phyloP scores from a whole-genome alignment of 1,284 basidiomycete genomes.

The Schizophyllum commune region DNA sequence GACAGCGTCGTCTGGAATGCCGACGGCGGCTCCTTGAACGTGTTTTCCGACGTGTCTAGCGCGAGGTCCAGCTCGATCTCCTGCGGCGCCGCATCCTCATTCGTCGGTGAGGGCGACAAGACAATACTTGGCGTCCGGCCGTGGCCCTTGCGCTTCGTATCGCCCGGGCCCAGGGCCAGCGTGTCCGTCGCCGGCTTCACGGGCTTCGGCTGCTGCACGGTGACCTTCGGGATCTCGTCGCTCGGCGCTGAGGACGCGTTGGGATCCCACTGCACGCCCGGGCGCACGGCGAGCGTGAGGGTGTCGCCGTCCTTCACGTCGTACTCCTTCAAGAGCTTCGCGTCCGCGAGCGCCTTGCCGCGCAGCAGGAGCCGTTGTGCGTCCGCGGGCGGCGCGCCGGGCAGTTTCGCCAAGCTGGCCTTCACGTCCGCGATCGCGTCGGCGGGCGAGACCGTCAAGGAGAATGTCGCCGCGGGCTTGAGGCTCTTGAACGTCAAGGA shows the following conservation, averaged over 20 bases:
- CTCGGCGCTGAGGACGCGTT: conserved; percentile 21
- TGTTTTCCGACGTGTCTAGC: conserved; percentile 47
- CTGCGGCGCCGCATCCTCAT: conserved; percentile 33
- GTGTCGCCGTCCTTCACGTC: conserved; percentile 71
- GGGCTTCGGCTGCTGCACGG: conserved; percentile 8
- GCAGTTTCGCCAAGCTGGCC: conserved; percentile 48
- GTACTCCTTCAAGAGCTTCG: conserved; percentile 85
- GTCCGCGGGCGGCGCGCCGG: conserved; percentile 62
- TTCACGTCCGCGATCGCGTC: conserved; percentile 81
- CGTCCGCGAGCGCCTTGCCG: conserved; percentile 85
- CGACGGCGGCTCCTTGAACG: conserved; percentile 33
- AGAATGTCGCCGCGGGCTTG: conserved; percentile 76
- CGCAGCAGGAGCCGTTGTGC: conserved; percentile 82
- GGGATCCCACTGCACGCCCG: conserved; percentile 63
- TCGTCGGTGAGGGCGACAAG: conserved; percentile 63
- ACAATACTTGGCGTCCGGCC: conserved; percentile 67
- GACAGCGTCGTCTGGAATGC: conserved; percentile 65
- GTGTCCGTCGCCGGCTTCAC: conserved; percentile 6
- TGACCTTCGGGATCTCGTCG: conserved; percentile 12
- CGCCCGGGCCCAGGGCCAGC: conserved; percentile 16
- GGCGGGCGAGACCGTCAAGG: conserved; percentile 61
- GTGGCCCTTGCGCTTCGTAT: conserved; percentile 31
- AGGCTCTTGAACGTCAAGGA: conserved; percentile 79
- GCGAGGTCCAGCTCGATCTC: conserved; percentile 62
- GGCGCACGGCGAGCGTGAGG: conserved; percentile 79